A percentile compares a stretch with the other conserved stretches of the same genome.
phyloP scores from a whole-genome alignment of 83 land plant genomes.

The Diphasiastrum complanatum region DNA sequence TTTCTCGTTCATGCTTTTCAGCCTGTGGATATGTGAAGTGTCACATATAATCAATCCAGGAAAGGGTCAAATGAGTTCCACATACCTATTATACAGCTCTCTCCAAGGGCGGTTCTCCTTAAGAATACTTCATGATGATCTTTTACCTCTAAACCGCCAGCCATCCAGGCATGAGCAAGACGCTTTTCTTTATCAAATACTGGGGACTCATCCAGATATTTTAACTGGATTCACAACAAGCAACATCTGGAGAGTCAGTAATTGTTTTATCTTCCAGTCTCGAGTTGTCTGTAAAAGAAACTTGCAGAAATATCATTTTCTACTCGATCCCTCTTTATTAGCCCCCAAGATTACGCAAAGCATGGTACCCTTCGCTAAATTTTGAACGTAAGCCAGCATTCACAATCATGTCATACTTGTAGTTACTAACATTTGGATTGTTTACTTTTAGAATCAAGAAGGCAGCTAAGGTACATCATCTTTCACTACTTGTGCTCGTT shows the following conservation, averaged over 20 bases:
- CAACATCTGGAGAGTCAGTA: background rate
- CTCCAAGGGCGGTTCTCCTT: background rate
- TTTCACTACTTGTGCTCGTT: no score
- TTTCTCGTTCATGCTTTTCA: conserved; percentile 31
- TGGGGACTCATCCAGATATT: conserved; percentile 40
- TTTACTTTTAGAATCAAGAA: no score
- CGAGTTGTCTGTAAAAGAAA: no score
- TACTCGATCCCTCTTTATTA: no score
- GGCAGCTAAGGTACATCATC: no score
- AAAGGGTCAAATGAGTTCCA: background rate
- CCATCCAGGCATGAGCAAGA: conserved; percentile 29
- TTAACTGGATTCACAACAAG: conserved; percentile 10
- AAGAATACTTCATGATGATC: background rate
- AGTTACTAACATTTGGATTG: no score
- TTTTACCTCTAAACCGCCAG: conserved; percentile 35
- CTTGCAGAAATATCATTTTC: no score
- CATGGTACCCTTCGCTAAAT: background rate
- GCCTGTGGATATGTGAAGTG: conserved; percentile 2
- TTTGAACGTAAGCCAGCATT: background rate
- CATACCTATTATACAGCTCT: background rate
- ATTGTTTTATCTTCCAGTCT: background rate
- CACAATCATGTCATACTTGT: no score
- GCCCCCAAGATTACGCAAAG: background rate
- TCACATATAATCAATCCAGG: background rate
- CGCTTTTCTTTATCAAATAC: conserved; percentile 38